These are phyloP conservation scores for Sequoia sempervirens DNA, from an alignment of 75 land plant species.

Conservation along the genomic window DNA sequence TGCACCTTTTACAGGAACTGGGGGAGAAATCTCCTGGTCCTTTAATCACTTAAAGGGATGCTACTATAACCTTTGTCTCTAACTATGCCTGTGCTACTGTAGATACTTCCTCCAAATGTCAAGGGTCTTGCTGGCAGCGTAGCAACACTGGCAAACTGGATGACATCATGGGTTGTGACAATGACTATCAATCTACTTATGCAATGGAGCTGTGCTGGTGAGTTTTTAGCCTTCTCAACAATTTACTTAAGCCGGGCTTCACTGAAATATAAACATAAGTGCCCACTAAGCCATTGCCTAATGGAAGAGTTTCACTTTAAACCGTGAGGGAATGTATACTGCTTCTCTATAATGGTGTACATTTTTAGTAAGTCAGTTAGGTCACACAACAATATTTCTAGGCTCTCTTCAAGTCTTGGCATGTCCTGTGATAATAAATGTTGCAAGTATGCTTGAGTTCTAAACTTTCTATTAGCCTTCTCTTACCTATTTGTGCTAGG, in stretches of 20 bases:
- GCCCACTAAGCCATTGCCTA: too few species aligned
- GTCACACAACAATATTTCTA: background rate
- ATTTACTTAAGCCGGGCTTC: background rate
- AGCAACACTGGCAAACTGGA: slow-evolving; percentile 80
- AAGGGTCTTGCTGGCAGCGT: slow-evolving; percentile 85
- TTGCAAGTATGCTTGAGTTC: background rate
- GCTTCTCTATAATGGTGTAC: background rate
- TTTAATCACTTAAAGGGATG: background rate
- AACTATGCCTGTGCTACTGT: background rate
- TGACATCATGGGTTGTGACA: slow-evolving; percentile 50
- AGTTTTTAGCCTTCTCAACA: background rate
- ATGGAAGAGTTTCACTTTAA: too few species aligned
- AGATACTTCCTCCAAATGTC: slow-evolving; percentile 75
- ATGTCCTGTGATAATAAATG: background rate
- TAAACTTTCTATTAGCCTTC: too few species aligned
- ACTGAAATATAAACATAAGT: too few species aligned
- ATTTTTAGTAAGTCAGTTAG: background rate
- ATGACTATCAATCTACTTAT: slow-evolving; percentile 69
- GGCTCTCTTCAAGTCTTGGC: background rate
- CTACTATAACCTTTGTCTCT: background rate
- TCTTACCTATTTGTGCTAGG: too few species aligned
- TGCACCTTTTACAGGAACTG: background rate
- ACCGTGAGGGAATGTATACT: background rate
- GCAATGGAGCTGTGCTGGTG: slow-evolving; percentile 74
- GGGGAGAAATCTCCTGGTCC: background rate